A percentile compares a stretch with the other conserved stretches of the same genome.
Conservation (phyloP, 495 filamentous ascomycete genomes). For the Pseudomonodictys pantanalensis region DNA sequence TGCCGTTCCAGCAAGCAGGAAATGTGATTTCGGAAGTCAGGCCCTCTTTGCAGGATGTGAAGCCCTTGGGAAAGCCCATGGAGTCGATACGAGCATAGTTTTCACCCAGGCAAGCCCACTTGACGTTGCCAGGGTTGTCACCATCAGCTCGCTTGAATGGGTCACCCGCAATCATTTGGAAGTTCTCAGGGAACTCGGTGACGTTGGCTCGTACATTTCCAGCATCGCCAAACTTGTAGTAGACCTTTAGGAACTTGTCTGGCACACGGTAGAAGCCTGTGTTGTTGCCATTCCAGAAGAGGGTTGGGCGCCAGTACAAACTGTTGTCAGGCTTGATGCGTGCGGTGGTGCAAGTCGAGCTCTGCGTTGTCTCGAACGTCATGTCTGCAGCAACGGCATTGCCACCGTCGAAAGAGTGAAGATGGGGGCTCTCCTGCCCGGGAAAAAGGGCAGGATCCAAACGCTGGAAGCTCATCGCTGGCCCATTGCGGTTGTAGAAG, state of each 20-base stretch:
- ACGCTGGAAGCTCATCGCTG: conserved; percentile 26
- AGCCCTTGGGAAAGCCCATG: conserved; percentile 29
- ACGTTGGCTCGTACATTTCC: conserved; percentile 27
- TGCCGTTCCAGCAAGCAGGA: conserved; percentile 32
- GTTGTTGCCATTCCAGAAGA: conserved; percentile 32
- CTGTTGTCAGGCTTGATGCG: conserved; percentile 31
- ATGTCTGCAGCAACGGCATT: conserved; percentile 20
- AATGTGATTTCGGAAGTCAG: conserved; percentile 30
- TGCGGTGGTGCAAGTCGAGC: conserved; percentile 25
- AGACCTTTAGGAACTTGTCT: conserved; percentile 28
- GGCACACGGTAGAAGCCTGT: conserved; percentile 31
- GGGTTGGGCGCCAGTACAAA: conserved; percentile 31
- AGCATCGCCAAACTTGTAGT: conserved; percentile 31
- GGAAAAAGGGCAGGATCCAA: conserved; percentile 29
- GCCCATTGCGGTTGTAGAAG: conserved; percentile 31
- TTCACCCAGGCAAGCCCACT: conserved; percentile 29
- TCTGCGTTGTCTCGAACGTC: conserved; percentile 20
- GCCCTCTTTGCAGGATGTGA: conserved; percentile 30
- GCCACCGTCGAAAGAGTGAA: conserved; percentile 34
- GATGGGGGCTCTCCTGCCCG: conserved; percentile 24
- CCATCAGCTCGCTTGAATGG: conserved; percentile 9
- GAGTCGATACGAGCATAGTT: conserved; percentile 24
- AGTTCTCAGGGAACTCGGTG: conserved; percentile 24
- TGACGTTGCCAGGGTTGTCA: conserved; percentile 14
- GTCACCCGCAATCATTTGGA: conserved; percentile 31